Evolutionary conservation across 768 basidiomycete genomes (phyloP).

Genomic region (Chalciporus sphaerocephalus): DNA sequence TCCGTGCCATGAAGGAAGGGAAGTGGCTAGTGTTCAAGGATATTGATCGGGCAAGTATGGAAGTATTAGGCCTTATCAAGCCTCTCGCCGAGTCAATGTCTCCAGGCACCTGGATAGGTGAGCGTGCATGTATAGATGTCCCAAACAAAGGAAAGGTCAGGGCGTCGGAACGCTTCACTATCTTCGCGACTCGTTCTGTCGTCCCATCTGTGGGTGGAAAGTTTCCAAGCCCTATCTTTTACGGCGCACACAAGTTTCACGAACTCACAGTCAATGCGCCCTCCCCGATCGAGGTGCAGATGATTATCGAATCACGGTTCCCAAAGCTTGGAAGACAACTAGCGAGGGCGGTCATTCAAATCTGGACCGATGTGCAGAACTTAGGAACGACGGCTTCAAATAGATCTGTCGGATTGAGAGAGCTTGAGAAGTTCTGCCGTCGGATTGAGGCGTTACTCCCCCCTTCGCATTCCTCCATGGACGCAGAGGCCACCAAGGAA

Average conservation of each 20-base stretch:
- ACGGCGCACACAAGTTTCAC: slow-evolving; percentile 79
- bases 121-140: slow-evolving; percentile 60
- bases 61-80: slow-evolving; percentile 84
- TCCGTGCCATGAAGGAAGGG: slow-evolving; percentile 85
- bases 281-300: slow-evolving; percentile 57
- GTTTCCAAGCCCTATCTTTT: slow-evolving; percentile 64
- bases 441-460: slow-evolving; percentile 66
- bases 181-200: slow-evolving; percentile 86
- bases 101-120: slow-evolving; percentile 71
- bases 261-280: slow-evolving; percentile 66
- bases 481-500: slow-evolving; percentile 28
- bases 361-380: slow-evolving; percentile 63
- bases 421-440: slow-evolving; percentile 79
- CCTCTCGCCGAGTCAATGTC: slow-evolving; percentile 75
- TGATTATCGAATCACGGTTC: slow-evolving; percentile 68
- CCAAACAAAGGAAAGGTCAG: slow-evolving; percentile 70
- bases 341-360: slow-evolving; percentile 48
- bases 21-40: slow-evolving; percentile 92
- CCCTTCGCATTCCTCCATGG: slow-evolving; percentile 40
- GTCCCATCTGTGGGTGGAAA: slow-evolving; percentile 41
- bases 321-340: slow-evolving; percentile 50
- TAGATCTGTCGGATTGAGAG: slow-evolving; percentile 67
- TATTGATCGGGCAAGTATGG: slow-evolving; percentile 83
- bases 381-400: slow-evolving; percentile 50
- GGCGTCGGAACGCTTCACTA: slow-evolving; percentile 73